Conservation (phyloP, 495 filamentous ascomycete genomes). For the Hyphodiscus hymeniophilus region DNA sequence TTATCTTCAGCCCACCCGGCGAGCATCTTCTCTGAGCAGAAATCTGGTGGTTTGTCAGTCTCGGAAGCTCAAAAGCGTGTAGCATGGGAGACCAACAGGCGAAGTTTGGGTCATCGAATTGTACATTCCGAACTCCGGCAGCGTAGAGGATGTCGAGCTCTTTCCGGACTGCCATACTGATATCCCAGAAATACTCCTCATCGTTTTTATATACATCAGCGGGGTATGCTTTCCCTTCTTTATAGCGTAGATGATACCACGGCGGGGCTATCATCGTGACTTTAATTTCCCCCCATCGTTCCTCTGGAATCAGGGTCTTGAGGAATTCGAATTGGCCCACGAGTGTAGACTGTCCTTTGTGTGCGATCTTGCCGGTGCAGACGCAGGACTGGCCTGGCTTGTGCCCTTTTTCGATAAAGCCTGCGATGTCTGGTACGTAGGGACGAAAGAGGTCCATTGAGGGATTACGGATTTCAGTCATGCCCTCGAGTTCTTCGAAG, state of each 20-base stretch:
- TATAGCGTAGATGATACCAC: slow-evolving; percentile 70
- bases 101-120: slow-evolving; percentile 71
- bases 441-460: slow-evolving; percentile 56
- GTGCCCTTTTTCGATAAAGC: slow-evolving; percentile 57
- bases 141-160: slow-evolving; percentile 62
- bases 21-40: slow-evolving; percentile 74
- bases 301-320: slow-evolving; percentile 49
- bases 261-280: slow-evolving; percentile 67
- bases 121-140: slow-evolving; percentile 61
- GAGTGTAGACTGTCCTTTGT: slow-evolving; percentile 49
- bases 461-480: slow-evolving; percentile 53
- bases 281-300: slow-evolving; percentile 59
- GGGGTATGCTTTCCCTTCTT: slow-evolving; percentile 60
- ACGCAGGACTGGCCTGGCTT: slow-evolving; percentile 57
- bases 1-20: slow-evolving; percentile 48
- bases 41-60: slow-evolving; percentile 39
- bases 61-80: neutral
- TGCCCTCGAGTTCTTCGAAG: slow-evolving; percentile 71
- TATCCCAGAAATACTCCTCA: slow-evolving; percentile 65
- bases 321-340: slow-evolving; percentile 62
- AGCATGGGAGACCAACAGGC: slow-evolving; percentile 46
- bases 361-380: slow-evolving; percentile 64
- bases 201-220: slow-evolving; percentile 56
- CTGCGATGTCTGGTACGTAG: slow-evolving; percentile 75
- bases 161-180: slow-evolving; percentile 62